Conservation (phyloP, 345 rosid species). For the Psidium guajava region DNA sequence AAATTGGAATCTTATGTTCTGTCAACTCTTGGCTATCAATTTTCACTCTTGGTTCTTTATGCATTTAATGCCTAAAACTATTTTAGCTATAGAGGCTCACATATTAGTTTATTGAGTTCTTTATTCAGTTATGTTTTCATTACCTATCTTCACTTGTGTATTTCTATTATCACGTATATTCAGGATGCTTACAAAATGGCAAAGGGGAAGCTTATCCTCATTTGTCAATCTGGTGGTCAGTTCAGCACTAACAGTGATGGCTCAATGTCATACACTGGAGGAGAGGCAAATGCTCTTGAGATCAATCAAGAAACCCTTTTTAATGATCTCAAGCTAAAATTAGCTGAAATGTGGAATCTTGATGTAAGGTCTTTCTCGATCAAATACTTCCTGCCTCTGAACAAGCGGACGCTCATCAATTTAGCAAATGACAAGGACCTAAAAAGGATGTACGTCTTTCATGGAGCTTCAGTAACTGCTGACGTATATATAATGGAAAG, state of each 20-base stretch:
- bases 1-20: not conserved
- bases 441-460: constrained; percentile 72
- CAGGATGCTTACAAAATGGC: constrained; percentile 31
- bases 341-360: constrained; percentile 63
- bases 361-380: constrained; percentile 53
- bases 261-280: constrained; percentile 55
- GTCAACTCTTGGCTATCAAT: not conserved
- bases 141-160: constrained; percentile 12
- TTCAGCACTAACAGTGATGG: constrained; percentile 63
- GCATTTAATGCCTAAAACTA: not conserved
- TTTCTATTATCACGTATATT: not conserved
- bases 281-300: constrained; percentile 79
- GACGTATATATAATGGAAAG: constrained; percentile 51
- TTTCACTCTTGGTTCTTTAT: not conserved
- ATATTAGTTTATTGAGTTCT: not conserved
- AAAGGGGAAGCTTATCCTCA: constrained; percentile 75
- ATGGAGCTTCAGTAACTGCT: constrained; percentile 60
- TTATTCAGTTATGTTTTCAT: not conserved
- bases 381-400: constrained; percentile 88
- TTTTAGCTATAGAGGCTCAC: not conserved
- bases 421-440: constrained; percentile 65
- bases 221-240: constrained; percentile 78
- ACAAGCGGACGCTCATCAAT: constrained; percentile 55
- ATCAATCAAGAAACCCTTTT: constrained; percentile 53
- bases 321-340: constrained; percentile 57